These are phyloP conservation scores for Mortierella alpina DNA, from an alignment of 192 early-diverging fungal species.

Conservation along the genomic window DNA sequence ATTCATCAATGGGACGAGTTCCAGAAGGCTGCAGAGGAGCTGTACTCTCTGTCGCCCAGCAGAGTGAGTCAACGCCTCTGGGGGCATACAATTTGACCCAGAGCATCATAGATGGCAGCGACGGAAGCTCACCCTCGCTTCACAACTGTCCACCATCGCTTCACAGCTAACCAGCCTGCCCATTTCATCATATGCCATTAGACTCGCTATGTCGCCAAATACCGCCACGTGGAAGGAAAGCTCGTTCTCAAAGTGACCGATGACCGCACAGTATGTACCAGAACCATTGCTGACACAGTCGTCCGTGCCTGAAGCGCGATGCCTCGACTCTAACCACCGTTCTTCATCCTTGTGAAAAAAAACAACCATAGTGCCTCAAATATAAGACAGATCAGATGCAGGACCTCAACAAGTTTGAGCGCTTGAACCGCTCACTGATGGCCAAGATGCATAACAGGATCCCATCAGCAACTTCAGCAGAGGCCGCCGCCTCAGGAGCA, in stretches of 20 bases:
- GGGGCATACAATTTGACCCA: background rate
- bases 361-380: constrained; percentile 58
- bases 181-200: constrained; percentile 23
- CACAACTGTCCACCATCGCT: no score
- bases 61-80: constrained; percentile 53
- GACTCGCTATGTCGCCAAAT: constrained; percentile 77
- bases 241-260: constrained; percentile 83
- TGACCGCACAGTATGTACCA: constrained; percentile 66
- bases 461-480: constrained; percentile 21
- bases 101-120: background rate
- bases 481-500: constrained; percentile 10
- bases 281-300: constrained; percentile 4
- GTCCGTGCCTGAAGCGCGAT: background rate
- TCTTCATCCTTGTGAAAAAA: background rate
- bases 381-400: constrained; percentile 75
- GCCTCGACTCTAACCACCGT: background rate
- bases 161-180: background rate
- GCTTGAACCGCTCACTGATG: constrained; percentile 74
- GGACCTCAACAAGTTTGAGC: constrained; percentile 80
- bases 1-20: constrained; percentile 81
- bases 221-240: constrained; percentile 73
- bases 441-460: constrained; percentile 73
- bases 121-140: background rate
- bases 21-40: constrained; percentile 77
- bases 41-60: constrained; percentile 70